Evolutionary conservation across 2,329 filamentous ascomycete species (phyloP), one percentile per base, ranked within the genome.

Genomic region (Aspergillus fructus): DNA sequence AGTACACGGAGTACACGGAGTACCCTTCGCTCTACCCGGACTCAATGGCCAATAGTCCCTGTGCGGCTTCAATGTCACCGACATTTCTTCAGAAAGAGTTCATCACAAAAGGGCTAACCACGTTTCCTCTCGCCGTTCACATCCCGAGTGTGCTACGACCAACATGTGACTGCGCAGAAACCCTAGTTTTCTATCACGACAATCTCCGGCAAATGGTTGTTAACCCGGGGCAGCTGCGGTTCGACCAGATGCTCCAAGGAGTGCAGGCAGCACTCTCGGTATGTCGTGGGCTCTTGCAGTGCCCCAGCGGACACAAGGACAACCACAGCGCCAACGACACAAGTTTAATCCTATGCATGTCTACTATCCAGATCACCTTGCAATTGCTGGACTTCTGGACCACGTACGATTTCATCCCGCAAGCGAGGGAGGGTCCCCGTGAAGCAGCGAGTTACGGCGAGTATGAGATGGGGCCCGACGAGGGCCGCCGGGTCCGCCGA

Each of bases 321-420:
- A 45, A 45, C 27, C 66, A 62, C 47, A 57, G 68, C 24, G 23
- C 23, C 37, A 45, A 55, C 30, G 66, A 62, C 45, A 58, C 65
- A 2, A 69, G 68, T 39, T 49, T 71, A 24, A 59, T 73, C 4
- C 49, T 71, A 11, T 64, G 68, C 4, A 65, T 70, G 24, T 72
- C 69, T 2, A 66, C 66, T 2, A 59, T 74, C n/a, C 71, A 73
- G 33, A 49, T 66, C 8, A 64, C 63, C 3, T 60, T 74, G 17
- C 68, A 73, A 23, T 43, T 72, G 4, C 68, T 73, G 39, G 67
- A 70, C 19, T 68, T 67, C 56, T 70, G 69, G 63, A 62, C 71
- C n/a, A 64, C 65, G 34, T 66, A 63, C 23, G 66, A 69, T 49
- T 55, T 58, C 42, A 49, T 56, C 17, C 43, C 54, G 11, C 57